Evolutionary conservation across 106 monocot genomes (phyloP).

Genomic region (Acorus calamus): DNA sequence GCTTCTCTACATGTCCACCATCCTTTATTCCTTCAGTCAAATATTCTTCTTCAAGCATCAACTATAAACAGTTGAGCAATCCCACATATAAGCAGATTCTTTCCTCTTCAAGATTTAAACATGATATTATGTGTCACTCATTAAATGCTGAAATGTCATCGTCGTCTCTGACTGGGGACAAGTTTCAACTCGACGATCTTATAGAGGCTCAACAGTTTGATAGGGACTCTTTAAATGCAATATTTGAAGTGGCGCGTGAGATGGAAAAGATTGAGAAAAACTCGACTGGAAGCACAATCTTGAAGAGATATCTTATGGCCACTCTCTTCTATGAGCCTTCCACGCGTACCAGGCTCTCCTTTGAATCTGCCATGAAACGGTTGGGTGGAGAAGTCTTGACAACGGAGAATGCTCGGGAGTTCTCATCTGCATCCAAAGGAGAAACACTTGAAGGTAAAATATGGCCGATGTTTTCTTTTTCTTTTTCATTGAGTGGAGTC

Average conservation of each 20-base stretch:
- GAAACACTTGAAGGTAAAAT: constrained; percentile 92
- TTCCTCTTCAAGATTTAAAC: no score
- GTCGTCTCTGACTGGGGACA: constrained; percentile 5
- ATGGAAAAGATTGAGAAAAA: constrained; percentile 87
- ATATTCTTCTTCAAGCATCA: no score
- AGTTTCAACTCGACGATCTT: constrained; percentile 75
- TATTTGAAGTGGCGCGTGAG: constrained; percentile 75
- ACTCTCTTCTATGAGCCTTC: constrained; percentile 98
- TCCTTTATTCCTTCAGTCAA: no score
- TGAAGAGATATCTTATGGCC: constrained; percentile 86
- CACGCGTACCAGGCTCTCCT: constrained; percentile 91
- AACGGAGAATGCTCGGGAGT: constrained; percentile 94
- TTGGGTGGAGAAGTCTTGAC: constrained; percentile 96
- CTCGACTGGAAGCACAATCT: constrained; percentile 31
- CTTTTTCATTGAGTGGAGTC: neutral
- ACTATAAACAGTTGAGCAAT: no score
- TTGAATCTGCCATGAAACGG: constrained; percentile 95
- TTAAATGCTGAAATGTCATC: constrained; percentile 8
- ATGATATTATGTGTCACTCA: constrained; percentile 2
- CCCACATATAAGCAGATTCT: no score
- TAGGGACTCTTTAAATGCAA: constrained; percentile 42
- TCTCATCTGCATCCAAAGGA: constrained; percentile 97
- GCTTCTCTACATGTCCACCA: no score
- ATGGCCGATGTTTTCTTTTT: neutral
- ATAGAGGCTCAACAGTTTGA: constrained; percentile 98